Conservation (phyloP, 768 basidiomycete genomes). For the Multifurca ochricompacta region DNA sequence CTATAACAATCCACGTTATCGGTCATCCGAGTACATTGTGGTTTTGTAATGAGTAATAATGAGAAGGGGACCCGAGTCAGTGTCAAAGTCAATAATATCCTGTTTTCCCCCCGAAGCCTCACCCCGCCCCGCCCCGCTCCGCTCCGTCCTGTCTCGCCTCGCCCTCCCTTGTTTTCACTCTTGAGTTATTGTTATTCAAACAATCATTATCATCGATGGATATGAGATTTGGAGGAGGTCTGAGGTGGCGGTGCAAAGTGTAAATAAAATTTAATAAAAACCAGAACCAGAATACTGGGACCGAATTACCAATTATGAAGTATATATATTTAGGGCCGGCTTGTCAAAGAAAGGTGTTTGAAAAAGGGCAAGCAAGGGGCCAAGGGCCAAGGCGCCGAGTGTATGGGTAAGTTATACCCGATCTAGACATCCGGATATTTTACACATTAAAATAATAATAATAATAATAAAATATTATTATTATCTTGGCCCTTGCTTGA, state of each 20-base stretch:
- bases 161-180: no score
- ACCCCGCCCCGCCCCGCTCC: no score
- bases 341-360: no score
- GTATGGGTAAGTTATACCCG: not conserved
- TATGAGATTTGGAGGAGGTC: not conserved
- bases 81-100: not conserved
- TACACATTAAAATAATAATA: no score
- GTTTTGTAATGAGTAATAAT: no score
- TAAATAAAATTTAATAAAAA: no score
- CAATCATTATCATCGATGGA: not conserved
- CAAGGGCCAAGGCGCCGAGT: not conserved
- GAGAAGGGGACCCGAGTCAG: constrained; percentile 17
- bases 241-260: constrained; percentile 20
- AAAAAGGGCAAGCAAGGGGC: no score
- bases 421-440: constrained; percentile 4
- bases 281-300: constrained; percentile 11
- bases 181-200: no score
- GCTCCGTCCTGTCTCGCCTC: no score
- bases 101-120: no score
- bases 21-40: constrained; percentile 46
- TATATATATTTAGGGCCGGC: constrained; percentile 16
- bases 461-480: no score
- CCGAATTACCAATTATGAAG: constrained; percentile 11
- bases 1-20: constrained; percentile 75
- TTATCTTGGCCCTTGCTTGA: no score